These are phyloP conservation scores for Piper betle DNA, from an alignment of 164 flowering plant genomes.

Conservation along the genomic window DNA sequence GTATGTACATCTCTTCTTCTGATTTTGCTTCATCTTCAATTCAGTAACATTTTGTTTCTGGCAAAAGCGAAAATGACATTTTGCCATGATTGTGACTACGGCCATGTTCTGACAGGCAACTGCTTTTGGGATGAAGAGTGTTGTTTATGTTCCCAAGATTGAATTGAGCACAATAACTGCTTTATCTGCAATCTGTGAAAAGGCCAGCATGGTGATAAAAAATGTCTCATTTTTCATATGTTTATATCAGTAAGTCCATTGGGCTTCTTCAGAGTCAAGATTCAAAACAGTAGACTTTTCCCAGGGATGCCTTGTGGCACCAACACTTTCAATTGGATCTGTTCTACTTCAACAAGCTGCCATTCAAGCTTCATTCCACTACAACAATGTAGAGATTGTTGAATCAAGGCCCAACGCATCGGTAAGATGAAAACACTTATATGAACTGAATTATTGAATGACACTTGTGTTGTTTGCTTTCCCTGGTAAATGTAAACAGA, in stretches of 20 bases:
- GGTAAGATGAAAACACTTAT: slow-evolving; percentile 22
- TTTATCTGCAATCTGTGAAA: slow-evolving; percentile 74
- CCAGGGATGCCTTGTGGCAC: slow-evolving; percentile 79
- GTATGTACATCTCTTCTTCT: slow-evolving; percentile 15
- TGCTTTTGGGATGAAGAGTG: slow-evolving; percentile 86
- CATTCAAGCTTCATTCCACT: slow-evolving; percentile 80
- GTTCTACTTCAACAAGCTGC: slow-evolving; percentile 88
- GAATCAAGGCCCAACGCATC: slow-evolving; percentile 60
- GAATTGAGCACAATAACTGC: slow-evolving; percentile 55
- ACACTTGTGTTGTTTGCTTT: neutral
- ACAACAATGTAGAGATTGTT: slow-evolving; percentile 76
- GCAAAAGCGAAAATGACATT: neutral
- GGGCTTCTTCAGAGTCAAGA: too few relatives aligned
- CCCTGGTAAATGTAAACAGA: neutral
- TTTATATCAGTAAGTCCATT: neutral
- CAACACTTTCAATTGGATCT: slow-evolving; percentile 81
- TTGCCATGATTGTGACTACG: neutral
- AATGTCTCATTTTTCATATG: slow-evolving; percentile 1
- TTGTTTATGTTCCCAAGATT: slow-evolving; percentile 72
- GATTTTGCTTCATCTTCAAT: neutral
- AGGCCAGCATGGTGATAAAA: slow-evolving; percentile 91
- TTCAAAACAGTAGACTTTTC: neutral
- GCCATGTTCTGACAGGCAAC: slow-evolving; percentile 39
- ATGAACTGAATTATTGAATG: neutral
- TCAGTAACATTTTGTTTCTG: neutral